phyloP scores from a whole-genome alignment of 2,329 filamentous ascomycete species.

The Aspergillus luchuensis region DNA sequence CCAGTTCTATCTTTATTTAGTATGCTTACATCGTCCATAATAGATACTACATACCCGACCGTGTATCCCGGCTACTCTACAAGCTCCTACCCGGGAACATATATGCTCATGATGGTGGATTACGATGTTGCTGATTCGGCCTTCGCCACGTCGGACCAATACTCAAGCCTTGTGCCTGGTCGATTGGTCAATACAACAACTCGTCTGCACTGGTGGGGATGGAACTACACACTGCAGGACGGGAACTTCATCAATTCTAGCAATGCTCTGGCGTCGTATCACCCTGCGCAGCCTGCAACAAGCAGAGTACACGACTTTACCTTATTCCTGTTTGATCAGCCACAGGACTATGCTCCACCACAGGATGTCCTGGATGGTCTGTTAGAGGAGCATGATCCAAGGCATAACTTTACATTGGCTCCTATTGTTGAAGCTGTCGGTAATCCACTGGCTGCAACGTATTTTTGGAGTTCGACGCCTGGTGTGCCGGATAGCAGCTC shows the following conservation, averaged over 20 bases:
- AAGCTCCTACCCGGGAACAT: background rate
- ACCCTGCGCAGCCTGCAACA: background rate
- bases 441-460: background rate
- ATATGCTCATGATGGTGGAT: slow-evolving; percentile 1
- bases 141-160: background rate
- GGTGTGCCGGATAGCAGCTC: background rate
- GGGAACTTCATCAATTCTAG: background rate
- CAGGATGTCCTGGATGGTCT: background rate
- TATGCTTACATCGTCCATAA: background rate
- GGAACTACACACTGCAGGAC: background rate
- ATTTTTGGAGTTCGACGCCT: background rate
- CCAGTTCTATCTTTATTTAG: background rate
- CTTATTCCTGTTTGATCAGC: background rate
- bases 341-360: background rate
- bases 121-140: background rate
- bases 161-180: background rate
- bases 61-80: background rate
- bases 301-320: background rate
- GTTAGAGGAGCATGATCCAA: background rate
- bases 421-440: background rate
- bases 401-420: background rate
- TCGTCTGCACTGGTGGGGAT: slow-evolving; percentile 3
- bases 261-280: background rate
- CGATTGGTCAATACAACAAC: background rate
- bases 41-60: background rate